Base-by-base conservation (phyloP, 139 green algal species). In the Nannochloris sp. region DNA sequence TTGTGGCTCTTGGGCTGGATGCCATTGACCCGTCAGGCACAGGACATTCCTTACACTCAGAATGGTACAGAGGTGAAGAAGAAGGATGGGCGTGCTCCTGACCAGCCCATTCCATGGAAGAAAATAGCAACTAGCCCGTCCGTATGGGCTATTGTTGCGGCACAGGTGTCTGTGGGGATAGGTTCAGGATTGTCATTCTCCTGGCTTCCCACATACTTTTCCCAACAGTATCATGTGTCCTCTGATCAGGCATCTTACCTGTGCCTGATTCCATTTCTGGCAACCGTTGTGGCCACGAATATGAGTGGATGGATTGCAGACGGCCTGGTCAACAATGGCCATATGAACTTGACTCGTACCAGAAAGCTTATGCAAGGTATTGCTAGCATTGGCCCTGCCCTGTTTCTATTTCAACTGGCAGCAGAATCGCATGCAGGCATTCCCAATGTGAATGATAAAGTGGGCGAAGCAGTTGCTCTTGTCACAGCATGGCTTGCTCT, bases 151-250 rank as follows among this genome's bases (percentile, higher is more conserved):
- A 62, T 86, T 11, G 48, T 84, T 20, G 49, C 75, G 17, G 69
- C 80, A 14, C 80, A 87, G 46, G 60, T 69, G 17, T 26, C 65
- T 12, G 76, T 75, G 43, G 66, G 71, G 10, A 63, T 85, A 6
- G 82, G 82, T 5, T 71, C 79, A 53, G 74, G 76, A 31, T 69
- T 85, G 20, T 72, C 62, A 31, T 75, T 86, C 49, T 72, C 56
- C 6, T 90, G 85, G 85, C 69, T 91, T 44, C 85, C 85, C 23
- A 84, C 73, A 3, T 91, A 81, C 62, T 92, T 87, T 73, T 76
- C 65, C 49, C 57, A 85, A 46, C 64, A 76, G 49, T 89, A 85
- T 25, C 61, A 70, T 14, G 65, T 93, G 1, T 75, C 89, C 61
- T 63, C 90, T 13, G 63, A 56, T 6, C 53, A 72, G 26, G 81